Base-by-base conservation (phyloP, 331 rosid species). In the Spiraea crenata region DNA sequence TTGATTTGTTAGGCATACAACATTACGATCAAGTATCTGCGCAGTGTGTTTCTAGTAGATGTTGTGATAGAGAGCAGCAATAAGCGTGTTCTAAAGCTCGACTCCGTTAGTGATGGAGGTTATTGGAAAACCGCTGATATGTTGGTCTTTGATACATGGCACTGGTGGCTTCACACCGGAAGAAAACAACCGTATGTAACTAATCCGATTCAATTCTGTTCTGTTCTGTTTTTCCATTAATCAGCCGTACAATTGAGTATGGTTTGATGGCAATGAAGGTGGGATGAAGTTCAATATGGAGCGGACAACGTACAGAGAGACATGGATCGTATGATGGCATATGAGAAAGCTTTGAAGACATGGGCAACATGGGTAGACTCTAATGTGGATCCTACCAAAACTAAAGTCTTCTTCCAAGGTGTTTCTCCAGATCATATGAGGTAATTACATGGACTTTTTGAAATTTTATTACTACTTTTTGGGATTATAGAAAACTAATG, bases 121-220 rank as follows among this genome's bases (percentile, higher is more conserved):
- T 5, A 8, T 3, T 89, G 92, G 96, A 64, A 69, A 62, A 79
- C 75, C 38, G 17, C 10, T 3, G 86, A 89, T 57, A 76, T 87
- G 0, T 48, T 89, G 73, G 72, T 87, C 48, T 89, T 87, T 78
- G 65, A 89, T 58, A 77, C 92, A 4, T 87, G 89, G 90, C 96
- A 89, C 79, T 83, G 89, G 89, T 89, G 96, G 96, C 79, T 82
- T 65, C 89, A 87, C 73, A 78, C 81, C 0, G 89, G 87, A 78
- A 80, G 79, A 51, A 82, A 87, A 72, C 89, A 82, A 74, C 85
- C 88, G 96, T 89, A 73, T 1, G 87, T 17, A 20, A 38, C 14
- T 47, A 42, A 25, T 25, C 31, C 31, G 31, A 25, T 25, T 25
- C 31, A 25, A 25, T 2, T 25, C 31, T 25, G 31, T 25, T 10